phyloP scores from a whole-genome alignment of 345 rosid species.

The Angophora floribunda region DNA sequence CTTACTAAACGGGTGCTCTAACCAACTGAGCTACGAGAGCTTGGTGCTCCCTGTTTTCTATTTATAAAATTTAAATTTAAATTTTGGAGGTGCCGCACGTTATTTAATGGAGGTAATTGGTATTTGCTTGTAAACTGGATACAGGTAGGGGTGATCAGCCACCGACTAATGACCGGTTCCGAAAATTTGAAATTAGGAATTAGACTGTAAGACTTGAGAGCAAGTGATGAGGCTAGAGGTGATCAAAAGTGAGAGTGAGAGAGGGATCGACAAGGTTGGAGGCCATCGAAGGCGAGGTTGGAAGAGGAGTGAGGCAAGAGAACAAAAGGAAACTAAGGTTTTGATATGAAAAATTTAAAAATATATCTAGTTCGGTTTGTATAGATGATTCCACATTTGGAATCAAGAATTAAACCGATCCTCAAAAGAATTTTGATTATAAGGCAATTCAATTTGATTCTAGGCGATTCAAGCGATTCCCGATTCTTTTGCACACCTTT shows the following conservation, averaged over 20 bases:
- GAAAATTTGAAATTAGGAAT: no score
- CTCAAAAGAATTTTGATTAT: rapidly evolving
- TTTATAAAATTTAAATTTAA: no score
- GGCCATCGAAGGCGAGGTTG: rapidly evolving
- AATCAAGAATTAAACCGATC: rapidly evolving
- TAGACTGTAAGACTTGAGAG: neutral
- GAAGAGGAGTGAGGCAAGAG: rapidly evolving
- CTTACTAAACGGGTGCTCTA: slow-evolving; percentile 86
- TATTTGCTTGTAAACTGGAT: neutral
- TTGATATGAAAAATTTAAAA: no score
- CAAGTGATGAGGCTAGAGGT: rapidly evolving
- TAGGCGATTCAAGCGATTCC: rapidly evolving
- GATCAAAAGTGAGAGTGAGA: neutral
- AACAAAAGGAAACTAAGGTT: rapidly evolving
- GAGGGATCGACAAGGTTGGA: rapidly evolving
- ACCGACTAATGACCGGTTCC: no score
- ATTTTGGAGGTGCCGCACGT: no score
- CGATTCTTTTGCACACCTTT: rapidly evolving
- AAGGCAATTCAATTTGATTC: rapidly evolving
- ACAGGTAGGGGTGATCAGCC: neutral
- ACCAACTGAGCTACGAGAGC: slow-evolving; percentile 4
- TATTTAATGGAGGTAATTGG: neutral
- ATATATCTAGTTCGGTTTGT: rapidly evolving
- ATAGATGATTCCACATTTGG: rapidly evolving
- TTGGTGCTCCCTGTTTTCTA: rapidly evolving